A percentile compares a stretch with the other conserved stretches of the same genome.
phyloP scores from a whole-genome alignment of 306 rosid species.

The Canavalia gladiata region DNA sequence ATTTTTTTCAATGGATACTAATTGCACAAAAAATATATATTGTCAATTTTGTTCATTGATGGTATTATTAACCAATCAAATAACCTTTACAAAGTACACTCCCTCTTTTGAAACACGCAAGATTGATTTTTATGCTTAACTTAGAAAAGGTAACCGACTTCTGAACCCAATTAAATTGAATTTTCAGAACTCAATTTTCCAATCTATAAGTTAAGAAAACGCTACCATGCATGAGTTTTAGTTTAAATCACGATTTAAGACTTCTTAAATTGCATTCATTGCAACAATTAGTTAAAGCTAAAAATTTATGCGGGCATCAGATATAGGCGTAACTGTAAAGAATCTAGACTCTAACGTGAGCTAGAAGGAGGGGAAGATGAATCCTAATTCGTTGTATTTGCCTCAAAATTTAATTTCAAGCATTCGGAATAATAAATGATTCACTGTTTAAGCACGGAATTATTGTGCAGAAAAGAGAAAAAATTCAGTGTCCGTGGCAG shows the following conservation, averaged over 20 bases:
- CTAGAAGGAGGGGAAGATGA: background rate
- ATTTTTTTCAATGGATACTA: background rate
- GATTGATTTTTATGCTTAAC: slow-evolving; percentile 13
- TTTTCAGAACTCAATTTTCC: slow-evolving; percentile 2
- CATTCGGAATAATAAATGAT: slow-evolving; percentile 16
- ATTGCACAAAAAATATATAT: background rate
- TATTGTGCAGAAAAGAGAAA: background rate
- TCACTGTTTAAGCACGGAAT: background rate
- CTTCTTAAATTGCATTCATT: slow-evolving; percentile 13
- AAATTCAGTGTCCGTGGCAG: slow-evolving; percentile 1
- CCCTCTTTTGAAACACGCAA: background rate
- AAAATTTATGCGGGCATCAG: background rate
- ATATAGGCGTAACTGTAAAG: background rate
- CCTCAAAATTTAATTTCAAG: slow-evolving; percentile 1
- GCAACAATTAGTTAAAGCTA: background rate
- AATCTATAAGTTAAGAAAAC: background rate
- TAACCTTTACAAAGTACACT: background rate
- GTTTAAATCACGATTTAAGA: background rate
- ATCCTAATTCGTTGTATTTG: slow-evolving; percentile 38
- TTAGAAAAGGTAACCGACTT: background rate
- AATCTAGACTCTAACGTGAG: slow-evolving; percentile 3
- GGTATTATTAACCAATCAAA: background rate
- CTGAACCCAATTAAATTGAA: slow-evolving; percentile 8
- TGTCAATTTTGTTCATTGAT: background rate
- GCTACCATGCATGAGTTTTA: background rate